Conservation (phyloP, 1,139 yeast species). For the Candida glucosophila region DNA sequence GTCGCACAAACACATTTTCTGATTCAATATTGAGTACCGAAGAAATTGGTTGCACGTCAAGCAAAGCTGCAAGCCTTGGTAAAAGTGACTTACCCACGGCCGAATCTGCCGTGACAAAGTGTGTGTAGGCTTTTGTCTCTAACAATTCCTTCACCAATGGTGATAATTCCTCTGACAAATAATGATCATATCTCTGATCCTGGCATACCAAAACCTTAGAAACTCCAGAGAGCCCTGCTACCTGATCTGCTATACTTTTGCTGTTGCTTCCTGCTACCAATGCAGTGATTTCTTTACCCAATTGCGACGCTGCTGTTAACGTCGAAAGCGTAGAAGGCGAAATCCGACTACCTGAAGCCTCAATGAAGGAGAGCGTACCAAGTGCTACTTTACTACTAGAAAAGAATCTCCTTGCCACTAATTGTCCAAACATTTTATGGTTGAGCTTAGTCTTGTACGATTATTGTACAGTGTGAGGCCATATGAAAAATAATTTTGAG, state of each 20-base stretch:
- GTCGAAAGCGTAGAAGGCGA: slow-evolving; percentile 63
- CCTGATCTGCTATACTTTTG: slow-evolving; percentile 26
- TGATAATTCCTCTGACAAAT: slow-evolving; percentile 57
- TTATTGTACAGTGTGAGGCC: neutral
- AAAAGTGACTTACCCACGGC: slow-evolving; percentile 81
- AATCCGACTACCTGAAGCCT: slow-evolving; percentile 43
- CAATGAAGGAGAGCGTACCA: slow-evolving; percentile 67
- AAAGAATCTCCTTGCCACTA: slow-evolving; percentile 20
- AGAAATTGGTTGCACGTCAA: slow-evolving; percentile 82
- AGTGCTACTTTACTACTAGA: slow-evolving; percentile 16
- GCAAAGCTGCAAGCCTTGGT: slow-evolving; percentile 79
- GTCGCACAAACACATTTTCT: slow-evolving; percentile 74
- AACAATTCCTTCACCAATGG: slow-evolving; percentile 46
- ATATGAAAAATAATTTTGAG: no score
- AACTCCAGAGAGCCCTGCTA: slow-evolving; percentile 30
- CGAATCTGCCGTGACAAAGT: slow-evolving; percentile 74
- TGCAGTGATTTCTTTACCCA: slow-evolving; percentile 61
- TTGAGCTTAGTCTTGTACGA: neutral
- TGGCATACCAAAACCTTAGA: slow-evolving; percentile 43
- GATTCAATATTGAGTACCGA: slow-evolving; percentile 67
- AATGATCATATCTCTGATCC: slow-evolving; percentile 43
- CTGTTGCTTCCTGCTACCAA: slow-evolving; percentile 51
- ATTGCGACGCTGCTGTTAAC: slow-evolving; percentile 52
- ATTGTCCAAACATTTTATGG: slow-evolving; percentile 12
- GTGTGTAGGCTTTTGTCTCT: slow-evolving; percentile 41